These are phyloP conservation scores for Aegilops bicornis DNA, from an alignment of 176 grass and related monocot species.

Conservation along the genomic window DNA sequence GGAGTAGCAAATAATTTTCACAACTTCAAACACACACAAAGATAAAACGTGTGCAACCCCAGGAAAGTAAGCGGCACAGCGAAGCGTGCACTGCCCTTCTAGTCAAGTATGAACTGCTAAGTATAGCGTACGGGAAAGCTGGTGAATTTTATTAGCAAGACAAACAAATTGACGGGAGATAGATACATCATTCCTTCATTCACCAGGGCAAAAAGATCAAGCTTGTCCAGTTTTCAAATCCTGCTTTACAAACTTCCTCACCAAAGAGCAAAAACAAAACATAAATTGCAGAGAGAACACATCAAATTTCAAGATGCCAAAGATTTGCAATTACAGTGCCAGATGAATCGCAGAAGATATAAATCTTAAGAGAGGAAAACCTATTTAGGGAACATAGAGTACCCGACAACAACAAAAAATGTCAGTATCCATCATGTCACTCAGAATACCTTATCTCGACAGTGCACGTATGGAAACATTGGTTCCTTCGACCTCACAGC, in stretches of 20 bases:
- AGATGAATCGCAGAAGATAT: neutral
- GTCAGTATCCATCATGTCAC: conserved; percentile 15
- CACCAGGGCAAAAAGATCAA: neutral
- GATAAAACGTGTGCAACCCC: too few species aligned
- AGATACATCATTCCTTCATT: neutral
- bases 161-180: neutral
- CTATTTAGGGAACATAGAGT: neutral
- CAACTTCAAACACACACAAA: too few species aligned
- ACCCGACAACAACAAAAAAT: neutral
- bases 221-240: neutral
- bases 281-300: neutral
- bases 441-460: conserved; percentile 60
- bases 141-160: neutral
- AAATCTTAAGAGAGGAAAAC: neutral
- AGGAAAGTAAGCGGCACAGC: too few species aligned
- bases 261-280: neutral
- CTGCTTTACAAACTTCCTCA: neutral
- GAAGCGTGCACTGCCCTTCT: too few species aligned
- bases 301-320: neutral
- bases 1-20: too few species aligned
- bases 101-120: neutral
- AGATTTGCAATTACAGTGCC: neutral
- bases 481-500: conserved; percentile 48
- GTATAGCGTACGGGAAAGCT: neutral
- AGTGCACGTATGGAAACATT: conserved; percentile 5